These are phyloP conservation scores for Chalciporus sphaerocephalus DNA, from an alignment of 768 basidiomycete genomes.

Conservation along the genomic window DNA sequence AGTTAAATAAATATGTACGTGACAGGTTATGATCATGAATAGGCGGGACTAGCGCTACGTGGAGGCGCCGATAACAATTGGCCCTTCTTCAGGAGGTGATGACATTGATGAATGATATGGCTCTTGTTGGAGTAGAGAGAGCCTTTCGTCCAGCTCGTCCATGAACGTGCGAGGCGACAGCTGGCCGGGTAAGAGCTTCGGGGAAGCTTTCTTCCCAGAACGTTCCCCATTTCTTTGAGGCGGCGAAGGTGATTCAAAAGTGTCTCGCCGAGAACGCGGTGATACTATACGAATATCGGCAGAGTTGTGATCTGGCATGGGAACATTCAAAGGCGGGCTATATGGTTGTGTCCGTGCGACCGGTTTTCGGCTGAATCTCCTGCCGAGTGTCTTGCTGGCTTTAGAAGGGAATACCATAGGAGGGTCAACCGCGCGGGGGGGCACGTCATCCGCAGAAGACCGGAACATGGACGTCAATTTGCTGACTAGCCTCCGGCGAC, in stretches of 20 bases:
- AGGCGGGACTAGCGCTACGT: background rate
- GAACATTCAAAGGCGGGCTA: slow-evolving; percentile 34
- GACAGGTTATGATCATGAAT: slow-evolving; percentile 11
- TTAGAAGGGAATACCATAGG: slow-evolving; percentile 4
- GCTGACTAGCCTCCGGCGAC: slow-evolving; percentile 9
- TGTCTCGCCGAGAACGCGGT: slow-evolving; percentile 1
- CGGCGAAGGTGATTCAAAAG: background rate
- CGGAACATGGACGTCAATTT: slow-evolving; percentile 26
- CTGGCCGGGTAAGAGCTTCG: background rate
- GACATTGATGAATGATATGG: background rate
- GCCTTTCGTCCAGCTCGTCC: slow-evolving; percentile 18
- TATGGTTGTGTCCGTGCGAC: slow-evolving; percentile 36
- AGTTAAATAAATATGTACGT: background rate
- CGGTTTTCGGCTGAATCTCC: slow-evolving; percentile 22
- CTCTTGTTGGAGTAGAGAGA: slow-evolving; percentile 16
- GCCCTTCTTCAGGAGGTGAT: background rate
- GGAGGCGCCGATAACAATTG: background rate
- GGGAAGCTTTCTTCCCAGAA: background rate
- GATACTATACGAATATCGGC: background rate
- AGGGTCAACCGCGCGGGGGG: slow-evolving; percentile 7
- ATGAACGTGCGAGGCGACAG: slow-evolving; percentile 18
- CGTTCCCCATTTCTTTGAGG: background rate
- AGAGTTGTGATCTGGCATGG: slow-evolving; percentile 21
- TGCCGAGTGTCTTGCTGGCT: slow-evolving; percentile 11
- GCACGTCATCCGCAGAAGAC: slow-evolving; percentile 10